Conservation (phyloP, 495 filamentous ascomycete genomes). For the Podospora bellae-mahoneyi region DNA sequence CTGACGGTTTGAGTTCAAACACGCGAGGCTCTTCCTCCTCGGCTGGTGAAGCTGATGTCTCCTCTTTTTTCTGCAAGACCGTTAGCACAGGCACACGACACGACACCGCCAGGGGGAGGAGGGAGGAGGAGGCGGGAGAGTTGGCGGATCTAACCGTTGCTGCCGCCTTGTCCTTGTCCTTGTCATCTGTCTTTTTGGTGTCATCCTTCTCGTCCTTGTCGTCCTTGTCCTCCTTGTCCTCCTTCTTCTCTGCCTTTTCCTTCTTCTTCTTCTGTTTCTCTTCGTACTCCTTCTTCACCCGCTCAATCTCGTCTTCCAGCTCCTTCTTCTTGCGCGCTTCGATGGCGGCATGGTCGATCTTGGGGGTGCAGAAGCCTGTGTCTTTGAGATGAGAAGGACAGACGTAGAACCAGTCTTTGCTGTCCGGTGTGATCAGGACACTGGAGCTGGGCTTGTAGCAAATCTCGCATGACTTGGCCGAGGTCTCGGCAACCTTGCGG, state of each 20-base stretch:
- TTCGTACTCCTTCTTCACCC: constrained; percentile 76
- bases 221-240: constrained; percentile 47
- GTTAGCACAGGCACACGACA: not conserved
- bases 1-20: constrained; percentile 82
- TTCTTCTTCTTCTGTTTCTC: constrained; percentile 62
- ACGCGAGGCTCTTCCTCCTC: constrained; percentile 69
- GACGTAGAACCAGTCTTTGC: constrained; percentile 95
- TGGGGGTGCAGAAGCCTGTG: constrained; percentile 71
- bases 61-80: constrained; percentile 28
- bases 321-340: constrained; percentile 68
- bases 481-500: constrained; percentile 81
- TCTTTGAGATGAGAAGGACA: constrained; percentile 85
- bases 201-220: constrained; percentile 48
- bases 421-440: constrained; percentile 86
- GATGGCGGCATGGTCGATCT: constrained; percentile 70
- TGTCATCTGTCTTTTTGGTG: constrained; percentile 44
- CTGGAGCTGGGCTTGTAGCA: constrained; percentile 86
- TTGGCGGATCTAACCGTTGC: not conserved
- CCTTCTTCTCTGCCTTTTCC: constrained; percentile 44
- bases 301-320: constrained; percentile 66
- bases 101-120: not conserved
- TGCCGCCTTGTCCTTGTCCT: constrained; percentile 53
- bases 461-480: constrained; percentile 77
- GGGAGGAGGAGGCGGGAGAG: not conserved
- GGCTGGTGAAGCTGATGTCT: constrained; percentile 38